Conservation (phyloP, 179 eudicot genomes). For the Beta corolliflora region DNA sequence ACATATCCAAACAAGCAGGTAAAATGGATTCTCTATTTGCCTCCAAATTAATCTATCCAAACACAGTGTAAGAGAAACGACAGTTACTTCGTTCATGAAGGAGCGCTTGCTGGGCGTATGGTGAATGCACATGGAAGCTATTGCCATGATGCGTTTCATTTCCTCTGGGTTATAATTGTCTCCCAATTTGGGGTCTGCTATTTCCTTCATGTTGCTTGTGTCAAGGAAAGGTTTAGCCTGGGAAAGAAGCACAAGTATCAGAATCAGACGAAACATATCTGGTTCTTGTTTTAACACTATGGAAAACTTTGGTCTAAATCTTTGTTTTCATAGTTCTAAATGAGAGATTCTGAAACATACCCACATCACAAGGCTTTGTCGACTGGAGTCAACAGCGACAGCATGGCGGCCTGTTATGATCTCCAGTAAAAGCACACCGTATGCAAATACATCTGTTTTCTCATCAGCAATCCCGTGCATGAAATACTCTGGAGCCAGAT, state of each 20-base stretch:
- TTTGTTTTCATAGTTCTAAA: no score
- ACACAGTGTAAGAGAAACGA: background rate
- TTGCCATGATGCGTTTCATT: constrained; percentile 61
- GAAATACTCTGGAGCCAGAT: constrained; percentile 94
- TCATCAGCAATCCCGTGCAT: constrained; percentile 89
- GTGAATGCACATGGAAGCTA: constrained; percentile 80
- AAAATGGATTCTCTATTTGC: no score
- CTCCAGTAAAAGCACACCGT: constrained; percentile 82
- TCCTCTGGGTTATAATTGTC: constrained; percentile 52
- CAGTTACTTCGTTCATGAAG: constrained; percentile 61
- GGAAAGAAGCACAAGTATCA: background rate
- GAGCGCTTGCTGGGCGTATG: constrained; percentile 77
- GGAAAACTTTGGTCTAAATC: background rate
- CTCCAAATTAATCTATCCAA: no score
- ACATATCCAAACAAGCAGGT: no score
- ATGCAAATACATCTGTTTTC: constrained; percentile 91
- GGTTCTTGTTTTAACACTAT: background rate
- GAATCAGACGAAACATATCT: constrained; percentile 6
- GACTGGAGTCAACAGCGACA: constrained; percentile 69
- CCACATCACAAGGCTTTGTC: constrained; percentile 94
- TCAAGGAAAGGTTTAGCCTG: constrained; percentile 90
- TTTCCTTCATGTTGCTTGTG: constrained; percentile 51
- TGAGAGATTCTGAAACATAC: constrained; percentile 39
- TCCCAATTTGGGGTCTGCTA: constrained; percentile 72
- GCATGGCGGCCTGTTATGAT: constrained; percentile 93